Conservation (phyloP, 768 basidiomycete genomes). For the Psilocybe tampanensis region DNA sequence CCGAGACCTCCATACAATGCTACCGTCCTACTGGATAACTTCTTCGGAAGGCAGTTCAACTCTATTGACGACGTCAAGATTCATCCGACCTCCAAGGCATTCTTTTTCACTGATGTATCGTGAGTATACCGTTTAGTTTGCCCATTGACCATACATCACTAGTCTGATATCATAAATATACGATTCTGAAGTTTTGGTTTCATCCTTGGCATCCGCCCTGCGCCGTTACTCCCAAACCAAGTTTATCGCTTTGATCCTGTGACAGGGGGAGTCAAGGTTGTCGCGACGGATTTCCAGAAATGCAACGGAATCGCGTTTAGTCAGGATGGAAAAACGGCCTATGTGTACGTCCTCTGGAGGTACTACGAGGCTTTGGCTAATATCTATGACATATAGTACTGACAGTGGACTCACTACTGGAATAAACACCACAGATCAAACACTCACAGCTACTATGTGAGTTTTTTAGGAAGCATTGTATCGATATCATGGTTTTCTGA, state of each 20-base stretch:
- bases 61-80: conserved; percentile 5
- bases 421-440: conserved; percentile 45
- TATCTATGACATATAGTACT: conserved; percentile 33
- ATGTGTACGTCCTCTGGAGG: conserved; percentile 44
- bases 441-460: conserved; percentile 70
- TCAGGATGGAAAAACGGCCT: conserved; percentile 62
- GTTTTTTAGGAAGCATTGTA: conserved; percentile 21
- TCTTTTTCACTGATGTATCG: conserved; percentile 4
- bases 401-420: conserved; percentile 53
- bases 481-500: not conserved
- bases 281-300: conserved; percentile 75
- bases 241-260: conserved; percentile 77
- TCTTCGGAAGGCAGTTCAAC: conserved; percentile 3
- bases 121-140: no score
- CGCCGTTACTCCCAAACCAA: conserved; percentile 68
- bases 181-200: conserved; percentile 64
- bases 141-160: no score
- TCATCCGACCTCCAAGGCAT: not conserved
- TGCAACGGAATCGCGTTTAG: conserved; percentile 78
- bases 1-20: not conserved
- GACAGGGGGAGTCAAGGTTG: conserved; percentile 65
- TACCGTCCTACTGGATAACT: conserved; percentile 1
- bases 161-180: no score
- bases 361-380: not conserved
- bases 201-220: conserved; percentile 64